Base-by-base conservation (phyloP, 768 basidiomycete genomes). In the Mycena alexandri region DNA sequence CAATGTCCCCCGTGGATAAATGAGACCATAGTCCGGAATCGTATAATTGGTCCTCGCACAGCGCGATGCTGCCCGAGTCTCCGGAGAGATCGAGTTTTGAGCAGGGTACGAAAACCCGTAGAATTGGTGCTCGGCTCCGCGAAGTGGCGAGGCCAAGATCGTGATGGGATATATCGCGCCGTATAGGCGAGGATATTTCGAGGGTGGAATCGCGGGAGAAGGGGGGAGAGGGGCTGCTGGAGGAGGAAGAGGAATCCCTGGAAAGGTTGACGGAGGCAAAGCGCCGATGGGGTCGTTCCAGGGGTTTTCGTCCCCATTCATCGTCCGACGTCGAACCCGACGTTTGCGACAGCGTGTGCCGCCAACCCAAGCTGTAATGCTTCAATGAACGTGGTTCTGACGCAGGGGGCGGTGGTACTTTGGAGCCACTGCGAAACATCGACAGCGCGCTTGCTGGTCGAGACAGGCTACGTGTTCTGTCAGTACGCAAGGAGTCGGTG, bases 41-140 rank as follows among this genome's bases (percentile, higher is more conserved):
- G n/a, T 86, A 79, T 6, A 95, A 83, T 74, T 93, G 91, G 36
- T 87, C 84, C 73, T 93, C 90, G 74, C 92, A 94, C 13, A 80
- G 80, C 12, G 82, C 74, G 48, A 93, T 79, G 51, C 83, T 83
- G 42, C 79, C 77, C 11, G 77, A 77, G 44, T 73, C 75, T 21
- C 79, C 81, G 43, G 86, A 82, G 46, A 92, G 81, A 14, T 67
- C 70, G 24, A 71, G 61, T 5, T 78, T 79, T 1, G 86, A 80
- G 70, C 90, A 93, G 2, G 93, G 93, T 25, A 92, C 88, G 69
- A 91, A 95, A 53, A 92, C 87, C 29, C 91, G 89, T 51, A 91
- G 80, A 53, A 94, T 81, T 2, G 93, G 93, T 5, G 93, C 93
- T 14, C 91, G 90, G 5, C 79, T 80, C 36, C 88, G 86, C 21